Percentiles rank a stretch among this genome's conserved stretches.
These are phyloP conservation scores for Tylopilus vinaceipallidus DNA, from an alignment of 768 basidiomycete species.

Conservation along the genomic window DNA sequence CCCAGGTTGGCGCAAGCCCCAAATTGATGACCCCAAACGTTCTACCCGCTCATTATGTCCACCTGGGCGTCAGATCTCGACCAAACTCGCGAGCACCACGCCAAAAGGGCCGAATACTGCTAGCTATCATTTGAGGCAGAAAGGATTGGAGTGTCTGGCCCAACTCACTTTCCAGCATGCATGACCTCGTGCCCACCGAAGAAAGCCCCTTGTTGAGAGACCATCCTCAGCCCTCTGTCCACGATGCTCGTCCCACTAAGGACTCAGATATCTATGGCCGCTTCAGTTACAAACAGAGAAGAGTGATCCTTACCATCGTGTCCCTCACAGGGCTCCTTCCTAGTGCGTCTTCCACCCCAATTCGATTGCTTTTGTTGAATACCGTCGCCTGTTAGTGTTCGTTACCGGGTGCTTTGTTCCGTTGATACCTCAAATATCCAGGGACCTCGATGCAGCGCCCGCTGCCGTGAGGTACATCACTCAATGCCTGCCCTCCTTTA, in stretches of 20 bases:
- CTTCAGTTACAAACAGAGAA: constrained; percentile 54
- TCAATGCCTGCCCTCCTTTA: background rate
- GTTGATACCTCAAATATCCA: constrained; percentile 69
- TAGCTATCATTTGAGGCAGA: no score
- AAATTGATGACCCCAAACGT: no score
- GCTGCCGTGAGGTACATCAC: constrained; percentile 52
- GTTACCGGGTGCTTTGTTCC: constrained; percentile 70
- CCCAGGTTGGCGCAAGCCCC: no score
- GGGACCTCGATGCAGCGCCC: constrained; percentile 57
- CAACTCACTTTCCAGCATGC: no score
- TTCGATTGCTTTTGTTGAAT: no score
- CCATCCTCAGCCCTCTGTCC: background rate
- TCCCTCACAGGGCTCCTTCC: constrained; percentile 59
- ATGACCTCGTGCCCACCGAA: constrained; percentile 23
- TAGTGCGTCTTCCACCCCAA: constrained; percentile 61
- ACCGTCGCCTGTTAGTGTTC: constrained; percentile 61
- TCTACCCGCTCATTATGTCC: no score
- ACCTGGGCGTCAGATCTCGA: no score
- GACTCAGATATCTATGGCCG: constrained; percentile 56
- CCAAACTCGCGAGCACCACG: no score
- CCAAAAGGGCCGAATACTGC: no score
- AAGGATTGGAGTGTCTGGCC: no score
- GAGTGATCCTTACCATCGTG: constrained; percentile 51
- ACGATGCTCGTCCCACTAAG: constrained; percentile 10
- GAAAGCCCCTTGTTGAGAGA: constrained; percentile 25